Evolutionary conservation across 345 rosid species (phyloP).

Genomic region (Melaleuca quinquenervia): DNA sequence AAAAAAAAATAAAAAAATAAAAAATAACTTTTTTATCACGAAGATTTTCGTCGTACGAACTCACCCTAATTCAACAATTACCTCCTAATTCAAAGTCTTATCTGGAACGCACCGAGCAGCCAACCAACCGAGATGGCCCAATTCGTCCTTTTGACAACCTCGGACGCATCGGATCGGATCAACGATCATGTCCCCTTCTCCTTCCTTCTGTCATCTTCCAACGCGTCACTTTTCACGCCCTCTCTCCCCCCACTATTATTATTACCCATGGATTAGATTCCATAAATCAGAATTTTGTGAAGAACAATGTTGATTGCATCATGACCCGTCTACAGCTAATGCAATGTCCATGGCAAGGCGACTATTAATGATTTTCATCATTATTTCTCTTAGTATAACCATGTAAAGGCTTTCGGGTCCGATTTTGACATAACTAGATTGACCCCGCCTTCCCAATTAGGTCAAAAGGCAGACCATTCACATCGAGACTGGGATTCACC

Average conservation of each 20-base stretch:
- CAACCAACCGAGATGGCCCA: neutral
- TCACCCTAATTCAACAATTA: neutral
- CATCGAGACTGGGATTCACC: neutral
- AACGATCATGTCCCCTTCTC: neutral
- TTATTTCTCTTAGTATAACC: neutral
- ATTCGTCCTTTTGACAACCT: neutral
- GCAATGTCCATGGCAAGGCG: neutral
- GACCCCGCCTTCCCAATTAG: neutral
- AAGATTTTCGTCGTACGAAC: too few species aligned
- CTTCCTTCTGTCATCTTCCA: neutral
- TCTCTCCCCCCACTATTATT: neutral
- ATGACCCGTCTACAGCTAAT: too few species aligned
- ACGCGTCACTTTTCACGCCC: neutral
- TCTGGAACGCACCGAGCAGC: neutral
- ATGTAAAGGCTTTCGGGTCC: neutral
- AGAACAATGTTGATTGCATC: too few species aligned
- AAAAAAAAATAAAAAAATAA: too few species aligned
- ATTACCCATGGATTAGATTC: too few species aligned
- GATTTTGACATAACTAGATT: neutral
- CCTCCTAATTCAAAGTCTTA: neutral
- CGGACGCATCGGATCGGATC: too few species aligned
- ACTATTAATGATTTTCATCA: neutral
- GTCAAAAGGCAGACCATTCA: neutral
- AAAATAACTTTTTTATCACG: too few species aligned
- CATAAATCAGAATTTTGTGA: too few species aligned